A percentile compares a stretch with the other conserved stretches of the same genome.
Conservation (phyloP, 2,329 filamentous ascomycete species). For the Pseudogymnoascus sp. region DNA sequence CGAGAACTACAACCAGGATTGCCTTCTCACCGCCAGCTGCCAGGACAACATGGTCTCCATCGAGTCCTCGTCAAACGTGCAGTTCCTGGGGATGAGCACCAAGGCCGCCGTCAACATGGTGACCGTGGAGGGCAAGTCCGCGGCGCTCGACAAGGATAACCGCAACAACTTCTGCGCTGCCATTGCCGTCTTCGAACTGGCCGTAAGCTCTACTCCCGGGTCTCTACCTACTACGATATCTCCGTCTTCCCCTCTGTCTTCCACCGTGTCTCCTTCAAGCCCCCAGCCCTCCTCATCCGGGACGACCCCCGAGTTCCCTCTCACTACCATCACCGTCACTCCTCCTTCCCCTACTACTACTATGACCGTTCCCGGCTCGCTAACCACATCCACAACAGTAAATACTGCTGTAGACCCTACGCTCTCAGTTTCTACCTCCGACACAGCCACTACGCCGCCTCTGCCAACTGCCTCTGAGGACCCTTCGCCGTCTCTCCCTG, state of each 20-base stretch:
- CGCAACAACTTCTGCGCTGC: slow-evolving; percentile 57
- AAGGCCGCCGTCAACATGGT: slow-evolving; percentile 71
- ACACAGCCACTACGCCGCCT: not conserved
- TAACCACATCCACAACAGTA: not conserved
- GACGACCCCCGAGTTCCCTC: not conserved
- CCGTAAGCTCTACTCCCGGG: slow-evolving; percentile 8
- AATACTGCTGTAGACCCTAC: not conserved
- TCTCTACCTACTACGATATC: not conserved
- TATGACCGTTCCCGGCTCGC: not conserved
- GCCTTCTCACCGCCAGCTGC: slow-evolving; percentile 59
- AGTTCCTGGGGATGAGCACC: slow-evolving; percentile 62
- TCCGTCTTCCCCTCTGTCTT: not conserved
- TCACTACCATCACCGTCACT: not conserved
- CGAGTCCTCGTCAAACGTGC: slow-evolving; percentile 50
- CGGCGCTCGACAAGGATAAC: slow-evolving; percentile 51
- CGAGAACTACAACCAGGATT: slow-evolving; percentile 68
- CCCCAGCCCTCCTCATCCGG: not conserved
- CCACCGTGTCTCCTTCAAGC: not conserved
- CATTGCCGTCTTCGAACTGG: slow-evolving; percentile 40
- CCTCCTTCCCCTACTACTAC: not conserved
- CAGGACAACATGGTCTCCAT: slow-evolving; percentile 71
- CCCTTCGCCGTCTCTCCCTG: not conserved
- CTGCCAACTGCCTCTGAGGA: not conserved
- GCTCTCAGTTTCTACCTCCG: not conserved
- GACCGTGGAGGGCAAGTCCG: slow-evolving; percentile 47